Base-by-base conservation (phyloP, 164 flowering plant genomes). In the Berberis thunbergii region DNA sequence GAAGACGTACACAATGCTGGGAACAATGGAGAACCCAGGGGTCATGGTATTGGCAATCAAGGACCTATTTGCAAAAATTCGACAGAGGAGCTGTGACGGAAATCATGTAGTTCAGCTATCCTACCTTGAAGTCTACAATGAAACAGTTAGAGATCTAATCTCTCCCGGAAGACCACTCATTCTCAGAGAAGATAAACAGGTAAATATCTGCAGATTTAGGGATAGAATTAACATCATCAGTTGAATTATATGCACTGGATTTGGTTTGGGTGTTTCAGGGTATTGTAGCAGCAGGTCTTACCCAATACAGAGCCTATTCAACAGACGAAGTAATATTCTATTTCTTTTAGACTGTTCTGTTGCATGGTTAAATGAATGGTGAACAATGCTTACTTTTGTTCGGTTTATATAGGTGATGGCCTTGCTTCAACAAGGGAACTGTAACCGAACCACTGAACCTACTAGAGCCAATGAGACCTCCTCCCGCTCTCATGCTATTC, bases 11-110 rank as follows among this genome's bases (percentile, higher is more conserved):
- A 92, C 98, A 42, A 92, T 92, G 98, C 82, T 92, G 1, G 98
- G 98, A 12, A 89, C 98, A 4, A 63, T 84, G 58, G 95, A 87
- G 63, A 87, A 81, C 71, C 98, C 96, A 0, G 98, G 98, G 5
- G 96, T 92, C 50, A 92, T 92, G 98, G 98, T 92, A 49, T 80
- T 92, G 70, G 98, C 98, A 57, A 92, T 92, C 45, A 92, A 89
- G 71, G 96, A 92, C 72, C 81, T 92, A 43, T 92, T 92, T 61
- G 68, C 77, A 41, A 89, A 87, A 73, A 82, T 92, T 7, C 78
- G 92, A 50, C 92, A 87, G 65, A 78, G 95, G 72, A 92, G 96
- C 73, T 86, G 68, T 67, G 96, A 89, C 70, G 96, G 96, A 52
- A 86, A 84, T 70, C 96, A 91, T 72, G 80, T 77, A n/a, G 92